Percentiles rank a stretch among this genome's conserved stretches.
Conservation (phyloP, 257 asterid species). For the Solanum ossicruentum region DNA sequence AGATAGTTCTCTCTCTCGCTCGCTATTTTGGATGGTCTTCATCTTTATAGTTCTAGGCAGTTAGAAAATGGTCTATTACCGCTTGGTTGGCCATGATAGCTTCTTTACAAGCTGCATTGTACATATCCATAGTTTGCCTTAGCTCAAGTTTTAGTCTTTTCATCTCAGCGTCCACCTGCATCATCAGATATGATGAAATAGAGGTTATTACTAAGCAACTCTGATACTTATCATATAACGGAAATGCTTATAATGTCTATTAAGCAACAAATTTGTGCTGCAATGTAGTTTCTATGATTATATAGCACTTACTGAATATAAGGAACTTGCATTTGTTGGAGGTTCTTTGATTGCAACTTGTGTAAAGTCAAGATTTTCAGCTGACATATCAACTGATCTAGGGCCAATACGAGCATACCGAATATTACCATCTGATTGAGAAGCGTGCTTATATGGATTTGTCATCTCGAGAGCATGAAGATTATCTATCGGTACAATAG, state of each 20-base stretch:
- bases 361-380: constrained; percentile 5
- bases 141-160: constrained; percentile 50
- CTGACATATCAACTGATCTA: constrained; percentile 20
- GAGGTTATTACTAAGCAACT: neutral
- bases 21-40: neutral
- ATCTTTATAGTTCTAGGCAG: neutral
- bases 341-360: constrained; percentile 2
- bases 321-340: constrained; percentile 1
- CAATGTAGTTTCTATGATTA: neutral
- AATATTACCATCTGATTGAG: constrained; percentile 6
- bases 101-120: constrained; percentile 63
- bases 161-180: constrained; percentile 31
- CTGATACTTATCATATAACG: neutral
- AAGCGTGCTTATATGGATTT: constrained; percentile 1
- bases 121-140: constrained; percentile 62
- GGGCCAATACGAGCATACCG: neutral
- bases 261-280: neutral
- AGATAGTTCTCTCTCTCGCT: neutral
- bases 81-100: constrained; percentile 51
- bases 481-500: neutral
- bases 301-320: constrained; percentile 26
- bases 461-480: constrained; percentile 1
- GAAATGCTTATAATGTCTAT: neutral
- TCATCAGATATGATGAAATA: neutral
- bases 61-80: constrained; percentile 19